Percentiles rank a stretch among this genome's conserved stretches.
Evolutionary conservation across 495 filamentous ascomycete genomes (phyloP).

Genomic region (Durotheca rogersii): DNA sequence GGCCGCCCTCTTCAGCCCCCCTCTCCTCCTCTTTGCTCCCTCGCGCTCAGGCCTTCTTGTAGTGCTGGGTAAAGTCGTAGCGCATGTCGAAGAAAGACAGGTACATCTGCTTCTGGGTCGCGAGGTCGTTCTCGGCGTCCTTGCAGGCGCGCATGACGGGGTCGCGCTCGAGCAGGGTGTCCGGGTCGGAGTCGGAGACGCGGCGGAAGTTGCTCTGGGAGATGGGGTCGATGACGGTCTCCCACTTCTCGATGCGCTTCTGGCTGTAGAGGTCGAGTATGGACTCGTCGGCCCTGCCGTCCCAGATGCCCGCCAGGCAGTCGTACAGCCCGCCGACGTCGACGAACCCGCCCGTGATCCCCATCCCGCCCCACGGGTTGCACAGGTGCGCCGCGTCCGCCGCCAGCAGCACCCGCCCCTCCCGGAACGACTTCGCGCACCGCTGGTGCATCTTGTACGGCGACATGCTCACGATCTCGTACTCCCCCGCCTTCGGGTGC

Average conservation of each 20-base stretch:
- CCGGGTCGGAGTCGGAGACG: slow-evolving; percentile 41
- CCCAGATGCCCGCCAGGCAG: slow-evolving; percentile 56
- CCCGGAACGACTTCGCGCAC: slow-evolving; percentile 56
- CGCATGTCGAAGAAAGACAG: slow-evolving; percentile 34
- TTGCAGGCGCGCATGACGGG: slow-evolving; percentile 43
- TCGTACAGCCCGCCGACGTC: slow-evolving; percentile 62
- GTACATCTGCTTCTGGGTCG: slow-evolving; percentile 34
- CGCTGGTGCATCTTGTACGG: slow-evolving; percentile 65
- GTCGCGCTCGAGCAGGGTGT: slow-evolving; percentile 39
- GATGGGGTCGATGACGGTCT: slow-evolving; percentile 56
- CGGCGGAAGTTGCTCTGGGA: slow-evolving; percentile 54
- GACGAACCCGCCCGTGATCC: slow-evolving; percentile 62
- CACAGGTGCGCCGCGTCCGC: slow-evolving; percentile 63
- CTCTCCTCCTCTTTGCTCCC: too few species aligned
- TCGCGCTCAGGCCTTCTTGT: slow-evolving; percentile 32
- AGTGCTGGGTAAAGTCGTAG: slow-evolving; percentile 50
- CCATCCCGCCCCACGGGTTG: slow-evolving; percentile 60
- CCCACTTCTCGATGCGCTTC: slow-evolving; percentile 56
- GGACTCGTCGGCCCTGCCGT: slow-evolving; percentile 54
- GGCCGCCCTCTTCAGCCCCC: too few species aligned
- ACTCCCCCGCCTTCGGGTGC: slow-evolving; percentile 57
- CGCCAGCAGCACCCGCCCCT: slow-evolving; percentile 57
- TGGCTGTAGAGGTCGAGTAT: slow-evolving; percentile 61
- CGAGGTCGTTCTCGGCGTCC: slow-evolving; percentile 34
- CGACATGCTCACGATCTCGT: slow-evolving; percentile 54